phyloP scores from a whole-genome alignment of 129 eudicot species.

The Flaveria sonorensis region DNA sequence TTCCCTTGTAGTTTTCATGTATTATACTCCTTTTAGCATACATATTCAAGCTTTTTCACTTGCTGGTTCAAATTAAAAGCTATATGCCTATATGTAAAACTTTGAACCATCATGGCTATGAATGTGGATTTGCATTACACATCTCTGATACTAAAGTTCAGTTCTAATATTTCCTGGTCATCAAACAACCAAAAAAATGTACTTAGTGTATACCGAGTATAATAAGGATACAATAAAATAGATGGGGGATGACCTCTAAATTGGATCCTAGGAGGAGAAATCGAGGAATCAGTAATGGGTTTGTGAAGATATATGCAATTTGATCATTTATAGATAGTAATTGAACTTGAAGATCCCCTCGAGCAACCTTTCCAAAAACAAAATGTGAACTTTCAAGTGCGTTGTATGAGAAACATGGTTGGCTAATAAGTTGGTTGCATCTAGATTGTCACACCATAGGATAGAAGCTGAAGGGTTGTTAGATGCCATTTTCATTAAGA shows the following conservation, averaged over 20 bases:
- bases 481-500: neutral
- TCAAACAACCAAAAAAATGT: no score
- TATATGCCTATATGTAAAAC: neutral
- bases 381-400: neutral
- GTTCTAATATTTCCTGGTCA: neutral
- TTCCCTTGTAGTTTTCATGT: neutral
- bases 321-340: neutral
- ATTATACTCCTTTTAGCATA: no score
- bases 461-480: neutral
- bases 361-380: neutral
- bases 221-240: no score
- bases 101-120: neutral
- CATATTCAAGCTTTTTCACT: no score
- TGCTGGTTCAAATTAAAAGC: no score
- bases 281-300: neutral
- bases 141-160: neutral
- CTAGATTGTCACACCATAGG: neutral
- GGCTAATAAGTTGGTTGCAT: neutral
- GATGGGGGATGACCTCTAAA: no score
- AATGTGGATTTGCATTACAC: neutral
- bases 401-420: neutral
- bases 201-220: neutral
- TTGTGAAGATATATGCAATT: neutral
- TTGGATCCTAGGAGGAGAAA: no score
- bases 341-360: neutral